Evolutionary conservation across 2,329 filamentous ascomycete genomes (phyloP).

Genomic region (Fusarium xyrophilum): DNA sequence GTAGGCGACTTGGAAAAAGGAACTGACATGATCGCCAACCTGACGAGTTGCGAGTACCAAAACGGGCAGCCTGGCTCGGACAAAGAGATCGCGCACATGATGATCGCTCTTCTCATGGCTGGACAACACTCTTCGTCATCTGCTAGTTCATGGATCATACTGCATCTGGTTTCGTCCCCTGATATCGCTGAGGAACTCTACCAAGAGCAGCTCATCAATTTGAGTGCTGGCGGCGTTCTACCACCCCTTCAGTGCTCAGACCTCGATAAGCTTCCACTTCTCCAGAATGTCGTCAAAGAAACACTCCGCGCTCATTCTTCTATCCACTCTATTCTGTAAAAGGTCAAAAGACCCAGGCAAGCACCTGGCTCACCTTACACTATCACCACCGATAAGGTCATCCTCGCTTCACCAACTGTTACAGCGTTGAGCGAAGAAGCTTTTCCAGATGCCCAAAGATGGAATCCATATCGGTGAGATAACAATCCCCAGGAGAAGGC

Average conservation of each 20-base stretch:
- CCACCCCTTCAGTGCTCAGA: conserved; percentile 65
- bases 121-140: conserved; percentile 83
- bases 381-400: conserved; percentile 58
- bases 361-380: conserved; percentile 63
- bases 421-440: conserved; percentile 59
- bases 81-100: conserved; percentile 81
- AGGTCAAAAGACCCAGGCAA: conserved; percentile 71
- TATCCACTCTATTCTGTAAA: conserved; percentile 76
- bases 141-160: conserved; percentile 78
- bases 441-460: conserved; percentile 56
- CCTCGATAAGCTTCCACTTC: conserved; percentile 66
- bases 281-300: conserved; percentile 72
- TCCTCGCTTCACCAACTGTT: conserved; percentile 54
- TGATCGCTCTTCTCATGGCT: conserved; percentile 86
- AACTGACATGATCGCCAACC: conserved; percentile 77
- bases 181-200: conserved; percentile 75
- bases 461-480: conserved; percentile 46
- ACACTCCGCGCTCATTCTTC: conserved; percentile 74
- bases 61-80: conserved; percentile 73
- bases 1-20: conserved; percentile 52
- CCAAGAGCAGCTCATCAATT: conserved; percentile 65
- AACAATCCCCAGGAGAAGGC: conserved; percentile 12
- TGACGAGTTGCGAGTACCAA: conserved; percentile 81
- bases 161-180: conserved; percentile 74
- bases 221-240: conserved; percentile 57